Percentiles rank a stretch among this genome's conserved stretches.
Evolutionary conservation across 1,139 yeast species (phyloP).

Genomic region (Zygoascus sp.): DNA sequence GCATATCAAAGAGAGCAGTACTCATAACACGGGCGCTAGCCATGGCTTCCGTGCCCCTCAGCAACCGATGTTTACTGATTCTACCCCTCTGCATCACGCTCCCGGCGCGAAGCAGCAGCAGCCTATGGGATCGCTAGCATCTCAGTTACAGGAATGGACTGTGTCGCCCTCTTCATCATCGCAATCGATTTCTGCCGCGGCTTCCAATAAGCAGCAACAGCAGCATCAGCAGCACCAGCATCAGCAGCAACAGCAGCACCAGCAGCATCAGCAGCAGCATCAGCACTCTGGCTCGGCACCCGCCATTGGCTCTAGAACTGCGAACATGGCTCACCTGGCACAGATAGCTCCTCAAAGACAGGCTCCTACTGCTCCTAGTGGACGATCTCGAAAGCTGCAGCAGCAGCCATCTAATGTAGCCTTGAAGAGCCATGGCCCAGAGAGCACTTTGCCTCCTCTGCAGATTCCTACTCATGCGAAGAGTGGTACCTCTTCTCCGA

Average conservation of each 20-base stretch:
- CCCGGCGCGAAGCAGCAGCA: conserved; percentile 3
- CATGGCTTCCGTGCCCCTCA: neutral
- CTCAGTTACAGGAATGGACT: conserved; percentile 32
- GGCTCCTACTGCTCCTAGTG: conserved; percentile 25
- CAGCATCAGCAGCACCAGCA: neutral
- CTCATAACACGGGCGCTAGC: conserved; percentile 71
- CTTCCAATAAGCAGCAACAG: neutral
- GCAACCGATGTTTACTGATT: conserved; percentile 5
- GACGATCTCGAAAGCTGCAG: neutral
- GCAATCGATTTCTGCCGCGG: conserved; percentile 5
- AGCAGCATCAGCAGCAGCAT: neutral
- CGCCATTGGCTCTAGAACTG: conserved; percentile 23
- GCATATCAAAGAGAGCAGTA: conserved; percentile 72
- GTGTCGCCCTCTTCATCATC: conserved; percentile 24
- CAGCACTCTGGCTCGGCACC: conserved; percentile 4
- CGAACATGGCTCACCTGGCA: conserved; percentile 27
- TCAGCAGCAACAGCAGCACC: no score
- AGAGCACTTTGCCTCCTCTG: conserved; percentile 5
- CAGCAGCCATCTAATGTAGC: neutral
- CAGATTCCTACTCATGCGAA: conserved; percentile 2
- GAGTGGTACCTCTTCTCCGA: conserved; percentile 3
- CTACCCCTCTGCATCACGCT: neutral
- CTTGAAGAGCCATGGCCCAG: conserved; percentile 9
- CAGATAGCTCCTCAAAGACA: conserved; percentile 31
- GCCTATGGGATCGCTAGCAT: conserved; percentile 11